Base-by-base conservation (phyloP, 306 rosid genomes). In the Glycine soja region DNA sequence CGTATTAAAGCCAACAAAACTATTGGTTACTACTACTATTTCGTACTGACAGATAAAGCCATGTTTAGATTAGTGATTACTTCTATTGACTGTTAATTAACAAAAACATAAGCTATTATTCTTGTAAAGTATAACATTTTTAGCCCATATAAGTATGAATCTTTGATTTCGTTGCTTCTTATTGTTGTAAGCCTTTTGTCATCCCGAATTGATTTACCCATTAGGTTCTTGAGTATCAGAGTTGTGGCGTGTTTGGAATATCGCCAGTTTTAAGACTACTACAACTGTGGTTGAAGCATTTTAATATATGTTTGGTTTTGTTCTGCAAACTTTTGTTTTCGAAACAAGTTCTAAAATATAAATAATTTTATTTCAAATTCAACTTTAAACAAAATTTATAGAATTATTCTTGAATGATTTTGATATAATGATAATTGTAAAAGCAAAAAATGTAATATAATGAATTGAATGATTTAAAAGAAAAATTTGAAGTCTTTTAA, bases 1-100 rank as follows among this genome's bases (percentile, higher is more conserved):
- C 90, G 72, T 93, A 95, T 83, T 64, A 90, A 80, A 69, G 70
- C 78, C 47, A 70, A 58, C 38, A 19, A 53, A 85, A 73, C 56
- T 51, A 42, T 63, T 72, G 13, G 42, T n/a, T 66, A 66, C 3
- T 4, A 24, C 10, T 61, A 61, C 7, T 0, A 38, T 8, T 19
- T 30, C 7, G 32, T n/a, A 61, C 67, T 47, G 46, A 42, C 46
- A 42, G 9, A 42, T 15, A 40, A 75, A 50, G 2, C 81, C 36
- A 57, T 34, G n/a, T 59, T 56, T 76, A 47, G 72, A 70, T 24
- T 19, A 10, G 8, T 40, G 56, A 78, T 66, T 66, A 40, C 51
- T 10, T 38, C 30, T 51, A 5, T 24, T 70, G 18, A 10, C 7
- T 69, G 42, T 24, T 38, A 32, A 48, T 32, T 18, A 8, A 63